Evolutionary conservation across 2,329 filamentous ascomycete species (phyloP).

Genomic region (Ophiostoma ips): DNA sequence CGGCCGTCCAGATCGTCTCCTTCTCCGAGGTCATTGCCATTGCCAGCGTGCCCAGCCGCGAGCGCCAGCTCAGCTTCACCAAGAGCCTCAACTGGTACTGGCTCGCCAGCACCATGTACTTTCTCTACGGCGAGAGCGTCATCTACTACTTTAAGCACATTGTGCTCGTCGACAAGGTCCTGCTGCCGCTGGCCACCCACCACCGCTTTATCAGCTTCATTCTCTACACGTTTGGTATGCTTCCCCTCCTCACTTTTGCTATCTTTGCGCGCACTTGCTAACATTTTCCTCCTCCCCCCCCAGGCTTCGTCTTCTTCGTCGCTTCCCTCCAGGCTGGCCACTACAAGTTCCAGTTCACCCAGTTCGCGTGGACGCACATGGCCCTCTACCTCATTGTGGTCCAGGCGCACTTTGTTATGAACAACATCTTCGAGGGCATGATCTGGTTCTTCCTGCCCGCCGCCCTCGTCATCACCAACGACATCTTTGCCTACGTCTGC

Average conservation of each 20-base stretch:
- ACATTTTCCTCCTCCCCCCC: too few relatives aligned
- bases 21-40: constrained; percentile 99
- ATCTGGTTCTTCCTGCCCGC: constrained; percentile 99
- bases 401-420: constrained; percentile 98
- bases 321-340: constrained; percentile 86
- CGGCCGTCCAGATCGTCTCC: constrained; percentile 85
- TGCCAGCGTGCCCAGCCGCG: constrained; percentile 82
- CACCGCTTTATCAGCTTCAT: constrained; percentile 98
- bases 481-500: constrained; percentile 96
- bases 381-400: constrained; percentile 95
- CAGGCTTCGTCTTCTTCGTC: constrained; percentile 97
- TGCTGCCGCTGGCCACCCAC: constrained; percentile 88
- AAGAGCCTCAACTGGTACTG: constrained; percentile 99
- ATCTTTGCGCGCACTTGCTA: too few relatives aligned
- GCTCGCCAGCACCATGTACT: constrained; percentile 98
- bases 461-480: constrained; percentile 91
- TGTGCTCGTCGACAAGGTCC: constrained; percentile 81
- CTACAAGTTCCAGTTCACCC: constrained; percentile 97
- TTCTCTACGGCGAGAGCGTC: constrained; percentile 94
- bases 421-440: constrained; percentile 98
- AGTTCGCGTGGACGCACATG: constrained; percentile 99
- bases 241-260: neutral
- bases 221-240: constrained; percentile 82
- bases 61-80: constrained; percentile 80
- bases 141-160: constrained; percentile 99